phyloP scores from a whole-genome alignment of 2,329 filamentous ascomycete genomes.

The Epichloe festucae region DNA sequence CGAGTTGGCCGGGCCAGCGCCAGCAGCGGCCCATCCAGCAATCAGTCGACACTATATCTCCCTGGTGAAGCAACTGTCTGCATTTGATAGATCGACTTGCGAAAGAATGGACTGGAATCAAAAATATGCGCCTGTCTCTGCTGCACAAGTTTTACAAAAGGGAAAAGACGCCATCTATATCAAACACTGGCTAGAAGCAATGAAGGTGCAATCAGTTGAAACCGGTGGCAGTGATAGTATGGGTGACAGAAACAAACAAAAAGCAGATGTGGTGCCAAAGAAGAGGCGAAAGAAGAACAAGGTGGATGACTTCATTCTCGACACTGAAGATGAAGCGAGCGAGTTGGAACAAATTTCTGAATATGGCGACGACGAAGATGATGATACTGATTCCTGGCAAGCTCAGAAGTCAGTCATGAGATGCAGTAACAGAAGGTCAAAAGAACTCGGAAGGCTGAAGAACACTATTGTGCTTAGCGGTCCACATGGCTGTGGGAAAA shows the following conservation, averaged over 20 bases:
- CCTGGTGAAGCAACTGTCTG: constrained; percentile 51
- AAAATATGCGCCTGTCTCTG: constrained; percentile 66
- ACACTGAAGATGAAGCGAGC: constrained; percentile 60
- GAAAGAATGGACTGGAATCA: constrained; percentile 64
- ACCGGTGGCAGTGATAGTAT: constrained; percentile 33
- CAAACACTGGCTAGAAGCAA: constrained; percentile 65
- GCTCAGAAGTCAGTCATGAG: constrained; percentile 42
- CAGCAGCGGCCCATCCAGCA: constrained; percentile 37
- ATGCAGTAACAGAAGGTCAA: constrained; percentile 25
- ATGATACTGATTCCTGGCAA: constrained; percentile 24
- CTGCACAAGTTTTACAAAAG: constrained; percentile 61
- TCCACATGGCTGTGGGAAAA: constrained; percentile 83
- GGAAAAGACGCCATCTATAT: constrained; percentile 58
- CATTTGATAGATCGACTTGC: constrained; percentile 68
- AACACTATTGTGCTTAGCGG: constrained; percentile 86
- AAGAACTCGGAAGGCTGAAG: constrained; percentile 36
- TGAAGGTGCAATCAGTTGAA: constrained; percentile 67
- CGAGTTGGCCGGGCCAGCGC: constrained; percentile 16
- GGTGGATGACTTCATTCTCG: constrained; percentile 67
- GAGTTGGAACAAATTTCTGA: constrained; percentile 58
- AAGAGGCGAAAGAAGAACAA: constrained; percentile 63
- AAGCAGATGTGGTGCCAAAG: constrained; percentile 22
- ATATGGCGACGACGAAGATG: constrained; percentile 43
- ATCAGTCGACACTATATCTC: constrained; percentile 45
- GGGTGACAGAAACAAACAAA: constrained; percentile 16